phyloP scores from a whole-genome alignment of 805 yeast genomes.

The Cyberlindnera nakhonratchasimensis region DNA sequence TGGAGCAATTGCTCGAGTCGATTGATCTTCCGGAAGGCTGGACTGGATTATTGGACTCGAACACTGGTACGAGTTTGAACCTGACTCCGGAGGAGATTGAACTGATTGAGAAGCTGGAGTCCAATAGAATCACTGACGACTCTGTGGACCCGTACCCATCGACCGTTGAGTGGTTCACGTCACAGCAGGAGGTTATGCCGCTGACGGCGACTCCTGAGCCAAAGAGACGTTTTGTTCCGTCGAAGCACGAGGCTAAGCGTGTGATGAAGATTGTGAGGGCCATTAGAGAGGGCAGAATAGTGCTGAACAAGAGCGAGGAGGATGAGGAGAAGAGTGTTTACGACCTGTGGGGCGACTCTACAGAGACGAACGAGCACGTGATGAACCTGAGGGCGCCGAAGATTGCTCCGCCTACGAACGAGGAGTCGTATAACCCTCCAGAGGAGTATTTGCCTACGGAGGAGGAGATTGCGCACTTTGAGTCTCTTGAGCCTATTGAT shows the following conservation, averaged over 20 bases:
- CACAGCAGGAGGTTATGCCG: conserved; percentile 83
- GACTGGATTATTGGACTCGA: conserved; percentile 92
- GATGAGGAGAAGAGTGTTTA: conserved; percentile 50
- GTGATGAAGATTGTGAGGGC: conserved; percentile 96
- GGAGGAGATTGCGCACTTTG: conserved; percentile 74
- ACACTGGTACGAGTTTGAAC: conserved; percentile 82
- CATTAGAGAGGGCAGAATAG: conserved; percentile 91
- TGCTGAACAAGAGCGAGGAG: conserved; percentile 62
- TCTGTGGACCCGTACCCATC: conserved; percentile 87
- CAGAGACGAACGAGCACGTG: conserved; percentile 64
- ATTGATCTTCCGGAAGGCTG: conserved; percentile 97
- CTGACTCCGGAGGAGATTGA: conserved; percentile 85
- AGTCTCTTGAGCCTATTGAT: conserved; percentile 65
- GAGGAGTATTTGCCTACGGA: conserved; percentile 82
- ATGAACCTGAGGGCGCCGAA: conserved; percentile 96
- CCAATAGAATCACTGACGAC: conserved; percentile 80
- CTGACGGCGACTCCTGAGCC: conserved; percentile 94
- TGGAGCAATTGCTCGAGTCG: conserved; percentile 82
- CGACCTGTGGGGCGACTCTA: conserved; percentile 84
- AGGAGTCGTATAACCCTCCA: conserved; percentile 96
- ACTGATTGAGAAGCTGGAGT: conserved; percentile 79
- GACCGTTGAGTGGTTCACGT: conserved; percentile 92
- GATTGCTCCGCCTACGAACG: conserved; percentile 92
- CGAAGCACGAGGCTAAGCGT: conserved; percentile 93
- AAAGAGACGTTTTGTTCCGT: conserved; percentile 93